Base-by-base conservation (phyloP, 768 basidiomycete genomes). In the Paxillus rubicundulus region DNA sequence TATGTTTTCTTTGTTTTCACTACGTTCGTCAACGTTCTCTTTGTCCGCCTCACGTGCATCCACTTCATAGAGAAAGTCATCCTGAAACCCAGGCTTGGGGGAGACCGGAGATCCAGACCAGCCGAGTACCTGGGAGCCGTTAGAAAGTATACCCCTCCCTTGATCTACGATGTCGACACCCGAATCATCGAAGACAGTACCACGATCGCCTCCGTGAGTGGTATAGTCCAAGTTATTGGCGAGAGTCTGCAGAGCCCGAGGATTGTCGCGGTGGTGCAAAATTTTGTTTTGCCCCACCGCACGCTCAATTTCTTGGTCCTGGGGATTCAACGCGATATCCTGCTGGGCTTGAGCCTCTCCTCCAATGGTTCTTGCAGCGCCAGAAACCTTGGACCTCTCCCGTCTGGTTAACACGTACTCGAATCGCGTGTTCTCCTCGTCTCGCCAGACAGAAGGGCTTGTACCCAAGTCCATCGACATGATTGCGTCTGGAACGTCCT, bases 391-490 rank as follows among this genome's bases (percentile, higher is more conserved):
- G 17, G 37, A 41, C 21, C 63, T 65, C 47, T 69, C 68, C 45
- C 56, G 55, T 1, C 47, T 59, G 13, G 66, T 70, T 47, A 69
- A 58, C 14, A 69, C 34, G 17, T 64, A 62, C 9, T 60, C 65
- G 8, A 62, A 5, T 7, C 48, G 54, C 16, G 36, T 45, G 17
- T 34, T 55, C 39, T 55, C 56, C 32, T 52, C 55, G 13, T 17
- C 10, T 45, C 57, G 58, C 42, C 49, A 46, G 17, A 57, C 64
- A 44, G 47, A 32, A 38, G 68, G 70, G 14, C 63, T 70, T 34
- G 30, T 50, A 52, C 70, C 59, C 56, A 56, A 53, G 45, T n/a
- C 12, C 17, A 17, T 52, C 46, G 52, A 40, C n/a, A 14, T 50
- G 38, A 39, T 44, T 16, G 27, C 28, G 9, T 9, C 17, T 30